These are phyloP conservation scores for Penicillium expansum DNA, from an alignment of 2,329 filamentous ascomycete genomes.

Conservation along the genomic window DNA sequence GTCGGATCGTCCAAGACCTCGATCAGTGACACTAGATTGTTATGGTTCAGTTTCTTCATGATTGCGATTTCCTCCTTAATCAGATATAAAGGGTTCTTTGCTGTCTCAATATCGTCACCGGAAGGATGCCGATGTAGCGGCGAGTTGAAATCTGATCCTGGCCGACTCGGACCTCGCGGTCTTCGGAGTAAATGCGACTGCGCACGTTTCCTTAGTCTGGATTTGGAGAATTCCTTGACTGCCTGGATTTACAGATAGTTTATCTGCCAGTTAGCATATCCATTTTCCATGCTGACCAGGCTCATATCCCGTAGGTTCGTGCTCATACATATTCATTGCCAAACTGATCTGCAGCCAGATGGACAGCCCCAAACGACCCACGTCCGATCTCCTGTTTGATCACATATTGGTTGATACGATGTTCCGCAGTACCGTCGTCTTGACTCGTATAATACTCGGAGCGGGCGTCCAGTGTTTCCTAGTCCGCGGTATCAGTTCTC, in stretches of 20 bases:
- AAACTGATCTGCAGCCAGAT: constrained; percentile 84
- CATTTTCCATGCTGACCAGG: neutral
- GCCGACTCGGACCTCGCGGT: constrained; percentile 54
- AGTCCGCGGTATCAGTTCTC: constrained; percentile 16
- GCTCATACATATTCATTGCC: constrained; percentile 82
- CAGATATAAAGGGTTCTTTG: constrained; percentile 73
- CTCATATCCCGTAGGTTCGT: neutral
- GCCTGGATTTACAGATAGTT: constrained; percentile 56
- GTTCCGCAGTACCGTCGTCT: constrained; percentile 74
- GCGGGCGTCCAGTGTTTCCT: constrained; percentile 90
- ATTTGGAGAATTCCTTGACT: constrained; percentile 96
- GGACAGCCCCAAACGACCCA: constrained; percentile 91
- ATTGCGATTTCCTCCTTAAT: constrained; percentile 97
- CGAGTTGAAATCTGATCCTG: constrained; percentile 61
- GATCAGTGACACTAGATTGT: constrained; percentile 86
- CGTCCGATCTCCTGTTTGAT: constrained; percentile 95
- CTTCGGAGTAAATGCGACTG: constrained; percentile 81
- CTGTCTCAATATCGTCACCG: constrained; percentile 50
- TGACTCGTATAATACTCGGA: constrained; percentile 85
- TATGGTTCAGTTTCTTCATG: constrained; percentile 97
- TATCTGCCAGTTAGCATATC: constrained; percentile 18
- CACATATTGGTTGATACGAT: constrained; percentile 90
- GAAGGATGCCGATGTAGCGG: constrained; percentile 61
- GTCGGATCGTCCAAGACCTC: constrained; percentile 95
- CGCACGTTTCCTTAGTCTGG: constrained; percentile 79